These are phyloP conservation scores for Eimeria nieschulzi DNA, from an alignment of 169 alveolate genomes.

Conservation along the genomic window DNA sequence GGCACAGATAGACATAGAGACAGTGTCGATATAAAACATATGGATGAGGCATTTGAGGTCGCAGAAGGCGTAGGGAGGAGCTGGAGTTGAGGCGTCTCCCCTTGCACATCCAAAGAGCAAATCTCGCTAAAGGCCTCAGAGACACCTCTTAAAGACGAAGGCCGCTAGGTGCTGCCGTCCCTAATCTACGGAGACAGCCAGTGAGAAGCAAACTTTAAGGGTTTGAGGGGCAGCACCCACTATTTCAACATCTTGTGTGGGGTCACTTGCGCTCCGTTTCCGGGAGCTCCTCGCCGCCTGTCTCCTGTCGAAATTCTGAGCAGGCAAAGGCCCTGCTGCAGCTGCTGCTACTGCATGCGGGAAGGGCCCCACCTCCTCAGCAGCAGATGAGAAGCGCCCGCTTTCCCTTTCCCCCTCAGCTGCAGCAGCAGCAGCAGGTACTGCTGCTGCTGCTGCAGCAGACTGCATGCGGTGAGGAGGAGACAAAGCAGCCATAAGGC, in stretches of 20 bases:
- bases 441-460: constrained; percentile 37
- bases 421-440: constrained; percentile 18
- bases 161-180: too few species aligned
- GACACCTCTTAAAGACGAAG: too few species aligned
- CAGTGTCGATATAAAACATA: too few species aligned
- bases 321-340: constrained; percentile 9
- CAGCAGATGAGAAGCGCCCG: not conserved
- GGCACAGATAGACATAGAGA: too few species aligned
- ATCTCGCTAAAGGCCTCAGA: too few species aligned
- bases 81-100: too few species aligned
- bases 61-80: too few species aligned
- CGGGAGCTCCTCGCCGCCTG: not conserved
- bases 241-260: not conserved
- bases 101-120: too few species aligned
- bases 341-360: not conserved
- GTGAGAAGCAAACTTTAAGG: too few species aligned
- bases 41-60: too few species aligned
- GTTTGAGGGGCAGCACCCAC: not conserved
- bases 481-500: not conserved
- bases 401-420: not conserved
- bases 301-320: not conserved
- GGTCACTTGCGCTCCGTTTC: not conserved
- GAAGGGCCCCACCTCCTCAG: not conserved
- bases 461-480: not conserved
- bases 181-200: too few species aligned